phyloP scores from a whole-genome alignment of 345 rosid genomes.

The Diplotaxis tenuifolia region DNA sequence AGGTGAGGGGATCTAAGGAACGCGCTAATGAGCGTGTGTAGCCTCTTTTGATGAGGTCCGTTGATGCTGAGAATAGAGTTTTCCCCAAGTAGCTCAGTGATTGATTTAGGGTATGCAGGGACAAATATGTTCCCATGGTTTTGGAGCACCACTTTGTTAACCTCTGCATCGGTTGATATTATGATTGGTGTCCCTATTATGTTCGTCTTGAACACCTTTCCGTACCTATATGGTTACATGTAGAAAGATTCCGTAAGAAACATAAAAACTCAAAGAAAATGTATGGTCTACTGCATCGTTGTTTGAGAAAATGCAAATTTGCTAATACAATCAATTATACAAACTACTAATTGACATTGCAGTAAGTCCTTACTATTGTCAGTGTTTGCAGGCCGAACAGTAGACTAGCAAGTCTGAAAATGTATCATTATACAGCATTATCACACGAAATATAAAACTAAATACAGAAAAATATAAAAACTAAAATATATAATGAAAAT shows the following conservation, averaged over 20 bases:
- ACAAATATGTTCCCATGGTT: conserved; percentile 75
- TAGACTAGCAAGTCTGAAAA: not conserved
- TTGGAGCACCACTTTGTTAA: conserved; percentile 83
- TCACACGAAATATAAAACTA: not conserved
- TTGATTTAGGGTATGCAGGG: conserved; percentile 91
- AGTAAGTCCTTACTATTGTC: not conserved
- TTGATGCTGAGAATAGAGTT: conserved; percentile 77
- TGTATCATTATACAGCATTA: not conserved
- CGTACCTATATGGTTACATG: conserved; percentile 48
- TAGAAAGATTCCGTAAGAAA: not conserved
- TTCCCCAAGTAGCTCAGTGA: conserved; percentile 64
- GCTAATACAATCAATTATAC: not conserved
- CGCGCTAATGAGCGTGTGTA: conserved; percentile 72
- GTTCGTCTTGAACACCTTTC: conserved; percentile 84
- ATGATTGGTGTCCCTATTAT: conserved; percentile 89
- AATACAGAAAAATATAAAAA: not conserved
- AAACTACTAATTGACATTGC: not conserved
- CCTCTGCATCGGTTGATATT: conserved; percentile 86
- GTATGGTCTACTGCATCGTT: too few species aligned
- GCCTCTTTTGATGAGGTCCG: conserved; percentile 66
- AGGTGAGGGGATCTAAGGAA: conserved; percentile 78
- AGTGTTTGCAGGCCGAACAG: not conserved
- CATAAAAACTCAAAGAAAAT: not conserved
- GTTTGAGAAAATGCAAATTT: too few species aligned
- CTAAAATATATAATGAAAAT: not conserved